A percentile compares a stretch with the other conserved stretches of the same genome.
Conservation (phyloP, 768 basidiomycete species). For the Rhizopogon sp. region DNA sequence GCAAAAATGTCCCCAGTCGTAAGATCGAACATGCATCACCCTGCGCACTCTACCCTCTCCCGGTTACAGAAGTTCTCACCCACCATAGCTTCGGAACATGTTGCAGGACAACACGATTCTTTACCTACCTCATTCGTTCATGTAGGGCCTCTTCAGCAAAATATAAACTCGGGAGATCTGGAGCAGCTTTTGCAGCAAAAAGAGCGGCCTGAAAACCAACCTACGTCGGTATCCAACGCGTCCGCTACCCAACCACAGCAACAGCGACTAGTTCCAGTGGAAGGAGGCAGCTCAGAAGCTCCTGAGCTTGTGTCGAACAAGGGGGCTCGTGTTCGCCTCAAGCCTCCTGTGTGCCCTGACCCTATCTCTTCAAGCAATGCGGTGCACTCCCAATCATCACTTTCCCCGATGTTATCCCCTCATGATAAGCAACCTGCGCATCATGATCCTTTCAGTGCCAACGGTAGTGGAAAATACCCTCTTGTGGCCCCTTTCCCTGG, state of each 20-base stretch:
- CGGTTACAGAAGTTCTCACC: slow-evolving; percentile 43
- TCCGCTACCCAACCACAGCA: slow-evolving; percentile 13
- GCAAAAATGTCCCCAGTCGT: slow-evolving; percentile 51
- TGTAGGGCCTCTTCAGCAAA: slow-evolving; percentile 3
- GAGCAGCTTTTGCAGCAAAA: too few species aligned
- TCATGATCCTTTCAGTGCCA: slow-evolving; percentile 19
- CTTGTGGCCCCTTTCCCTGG: slow-evolving; percentile 10
- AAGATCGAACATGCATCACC: slow-evolving; percentile 45
- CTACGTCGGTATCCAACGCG: slow-evolving; percentile 13
- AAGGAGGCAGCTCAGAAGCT: slow-evolving; percentile 5
- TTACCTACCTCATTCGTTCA: slow-evolving; percentile 15
- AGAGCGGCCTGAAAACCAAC: too few species aligned
- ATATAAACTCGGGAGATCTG: too few species aligned
- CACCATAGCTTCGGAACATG: slow-evolving; percentile 18
- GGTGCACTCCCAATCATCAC: slow-evolving; percentile 21
- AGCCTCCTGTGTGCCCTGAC: slow-evolving; percentile 35
- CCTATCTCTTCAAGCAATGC: slow-evolving; percentile 11
- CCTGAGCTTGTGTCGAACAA: slow-evolving; percentile 40
- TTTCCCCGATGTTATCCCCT: slow-evolving; percentile 31
- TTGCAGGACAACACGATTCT: neutral
- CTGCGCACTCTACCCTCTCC: slow-evolving; percentile 37
- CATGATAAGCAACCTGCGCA: slow-evolving; percentile 24
- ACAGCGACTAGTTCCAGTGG: slow-evolving; percentile 26
- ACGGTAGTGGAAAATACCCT: slow-evolving; percentile 14
- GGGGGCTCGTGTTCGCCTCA: slow-evolving; percentile 46